Percentiles rank a stretch among this genome's conserved stretches.
Evolutionary conservation across 192 early-diverging fungal species (phyloP).

Genomic region (Phycomyces blakesleeanus): DNA sequence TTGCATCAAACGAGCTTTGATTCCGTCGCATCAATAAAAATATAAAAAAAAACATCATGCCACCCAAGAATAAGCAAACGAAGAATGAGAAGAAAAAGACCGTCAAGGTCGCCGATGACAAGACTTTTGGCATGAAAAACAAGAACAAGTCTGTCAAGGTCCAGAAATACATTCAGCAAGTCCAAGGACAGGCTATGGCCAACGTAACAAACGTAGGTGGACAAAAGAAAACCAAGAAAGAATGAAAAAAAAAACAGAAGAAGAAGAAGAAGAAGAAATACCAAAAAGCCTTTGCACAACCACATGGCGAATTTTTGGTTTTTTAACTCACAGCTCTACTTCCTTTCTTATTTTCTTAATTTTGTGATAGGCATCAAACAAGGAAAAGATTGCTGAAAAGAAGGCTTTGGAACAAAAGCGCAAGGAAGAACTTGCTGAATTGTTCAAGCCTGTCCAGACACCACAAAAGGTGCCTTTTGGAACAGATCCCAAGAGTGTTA

Average conservation of each 20-base stretch:
- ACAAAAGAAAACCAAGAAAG: constrained; percentile 4
- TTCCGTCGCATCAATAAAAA: neutral
- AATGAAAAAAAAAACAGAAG: too few species aligned
- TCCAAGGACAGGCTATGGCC: constrained; percentile 75
- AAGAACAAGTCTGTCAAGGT: constrained; percentile 97
- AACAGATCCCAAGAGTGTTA: constrained; percentile 90
- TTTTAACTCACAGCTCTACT: neutral
- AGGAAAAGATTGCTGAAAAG: constrained; percentile 66
- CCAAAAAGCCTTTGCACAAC: neutral
- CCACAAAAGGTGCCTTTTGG: constrained; percentile 97
- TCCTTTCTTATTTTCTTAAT: too few species aligned
- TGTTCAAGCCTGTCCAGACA: constrained; percentile 85
- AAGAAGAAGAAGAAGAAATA: too few species aligned
- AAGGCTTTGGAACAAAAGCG: constrained; percentile 82
- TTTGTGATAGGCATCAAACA: constrained; percentile 12
- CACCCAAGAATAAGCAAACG: constrained; percentile 65
- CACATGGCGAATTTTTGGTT: neutral
- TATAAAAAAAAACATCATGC: constrained; percentile 67
- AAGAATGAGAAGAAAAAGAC: constrained; percentile 66
- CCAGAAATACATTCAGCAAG: constrained; percentile 84
- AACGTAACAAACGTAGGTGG: constrained; percentile 1
- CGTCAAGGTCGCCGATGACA: constrained; percentile 87
- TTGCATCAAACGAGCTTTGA: constrained; percentile 2
- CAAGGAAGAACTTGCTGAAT: constrained; percentile 84
- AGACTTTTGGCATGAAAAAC: constrained; percentile 98